A percentile compares a stretch with the other conserved stretches of the same genome.
phyloP scores from a whole-genome alignment of 1,139 yeast species.

The Debaryomyces subglobosus region DNA sequence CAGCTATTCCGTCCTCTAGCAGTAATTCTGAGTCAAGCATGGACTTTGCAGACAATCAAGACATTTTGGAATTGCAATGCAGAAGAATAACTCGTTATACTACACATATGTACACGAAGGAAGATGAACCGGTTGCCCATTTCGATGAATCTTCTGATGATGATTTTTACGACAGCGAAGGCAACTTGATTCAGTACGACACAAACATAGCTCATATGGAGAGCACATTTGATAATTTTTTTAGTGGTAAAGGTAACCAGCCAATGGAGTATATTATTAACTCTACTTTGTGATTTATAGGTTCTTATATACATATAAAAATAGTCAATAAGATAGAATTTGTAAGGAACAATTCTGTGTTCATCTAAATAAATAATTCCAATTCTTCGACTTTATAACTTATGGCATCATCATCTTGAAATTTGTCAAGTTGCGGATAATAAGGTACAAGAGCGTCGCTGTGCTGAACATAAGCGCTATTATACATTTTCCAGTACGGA shows the following conservation, averaged over 20 bases:
- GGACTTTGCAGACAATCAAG: slow-evolving; percentile 34
- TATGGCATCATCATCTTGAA: slow-evolving; percentile 20
- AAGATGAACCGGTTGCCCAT: slow-evolving; percentile 26
- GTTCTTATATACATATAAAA: slow-evolving; percentile 2
- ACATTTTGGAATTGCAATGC: slow-evolving; percentile 55
- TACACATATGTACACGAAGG: slow-evolving; percentile 42
- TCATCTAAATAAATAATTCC: slow-evolving; percentile 32
- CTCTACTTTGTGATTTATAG: slow-evolving; percentile 11
- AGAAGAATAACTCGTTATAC: slow-evolving; percentile 50
- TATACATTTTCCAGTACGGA: slow-evolving; percentile 86
- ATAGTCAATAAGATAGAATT: neutral
- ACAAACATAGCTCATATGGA: slow-evolving; percentile 10
- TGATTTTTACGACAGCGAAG: slow-evolving; percentile 15
- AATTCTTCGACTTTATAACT: slow-evolving; percentile 39
- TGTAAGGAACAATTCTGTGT: neutral
- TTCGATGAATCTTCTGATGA: slow-evolving; percentile 12
- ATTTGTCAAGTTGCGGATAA: slow-evolving; percentile 64
- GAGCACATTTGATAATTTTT: slow-evolving; percentile 8
- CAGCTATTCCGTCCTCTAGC: slow-evolving; percentile 39
- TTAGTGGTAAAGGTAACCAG: slow-evolving; percentile 8
- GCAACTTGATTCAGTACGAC: slow-evolving; percentile 11
- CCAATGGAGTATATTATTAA: slow-evolving; percentile 12
- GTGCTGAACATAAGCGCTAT: slow-evolving; percentile 72
- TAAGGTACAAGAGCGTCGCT: slow-evolving; percentile 80
- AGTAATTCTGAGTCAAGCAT: slow-evolving; percentile 19